Evolutionary conservation across 108 stramenopile genomes (phyloP), one percentile per base, ranked within the genome.

Genomic region (Nitzschia inconspicua): DNA sequence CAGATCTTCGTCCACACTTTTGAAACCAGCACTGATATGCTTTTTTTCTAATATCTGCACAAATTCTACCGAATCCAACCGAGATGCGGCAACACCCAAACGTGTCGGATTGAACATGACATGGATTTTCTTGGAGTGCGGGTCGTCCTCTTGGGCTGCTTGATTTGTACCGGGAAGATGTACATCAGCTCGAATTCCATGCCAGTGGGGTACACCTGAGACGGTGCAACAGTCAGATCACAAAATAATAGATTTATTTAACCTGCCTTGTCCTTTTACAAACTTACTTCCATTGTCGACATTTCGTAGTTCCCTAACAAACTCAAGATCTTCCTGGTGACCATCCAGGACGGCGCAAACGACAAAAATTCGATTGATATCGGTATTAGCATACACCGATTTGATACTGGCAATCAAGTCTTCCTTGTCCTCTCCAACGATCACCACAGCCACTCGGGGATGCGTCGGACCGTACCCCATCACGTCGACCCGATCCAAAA

Each of bases 381-480:
- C 84, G 0, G 86, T 79, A 14, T 79, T 51, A 11, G 41, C 24
- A 39, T 73, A 74, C 20, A 79, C 44, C 4, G 72, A 74, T 52
- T 83, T 72, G 20, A 79, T 72, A 9, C 64, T 56, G 2, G 51
- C 6, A n/a, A 65, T 36, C 11, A 76, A 18, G 4, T 35, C 13
- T 1, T 46, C 19, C 20, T 19, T 19, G 23, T 64, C 63, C 7
- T 66, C 57, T 16, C 81, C 78, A 8, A 86, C 80, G 13, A 91
- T 50, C 24, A 87, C 78, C 22, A 85, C 65, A 8, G 82, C 85
- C 8, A 85, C 66, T 2, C 89, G 79, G 6, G 89, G 89, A 57
- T 76, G 77, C n/a, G 79, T 75, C 2, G 84, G 82, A 1, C 89
- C 89, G 49, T 87, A 91, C 23, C 89, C 89, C 68, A 84, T 68